A percentile compares a stretch with the other conserved stretches of the same genome.
These are phyloP conservation scores for Oryza coarctata DNA, from an alignment of 176 grass and related monocot species.

Conservation along the genomic window DNA sequence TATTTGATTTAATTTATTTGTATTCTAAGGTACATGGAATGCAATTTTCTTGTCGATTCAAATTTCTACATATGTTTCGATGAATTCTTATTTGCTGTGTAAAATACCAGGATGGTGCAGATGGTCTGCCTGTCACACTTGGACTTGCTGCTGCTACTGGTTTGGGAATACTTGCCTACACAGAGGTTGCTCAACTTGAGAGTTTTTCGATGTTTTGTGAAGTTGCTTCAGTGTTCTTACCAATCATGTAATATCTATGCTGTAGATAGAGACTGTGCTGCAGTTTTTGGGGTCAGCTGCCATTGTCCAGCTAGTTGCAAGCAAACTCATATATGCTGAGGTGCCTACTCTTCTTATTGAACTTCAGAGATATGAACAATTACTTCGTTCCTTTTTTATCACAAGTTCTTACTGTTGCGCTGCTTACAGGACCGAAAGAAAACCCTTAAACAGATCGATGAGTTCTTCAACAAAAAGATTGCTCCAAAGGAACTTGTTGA, in stretches of 20 bases:
- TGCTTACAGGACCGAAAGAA: constrained; percentile 67
- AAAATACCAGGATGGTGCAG: constrained; percentile 55
- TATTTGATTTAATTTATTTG: not conserved
- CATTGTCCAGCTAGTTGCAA: constrained; percentile 70
- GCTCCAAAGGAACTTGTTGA: constrained; percentile 94
- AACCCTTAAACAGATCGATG: constrained; percentile 74
- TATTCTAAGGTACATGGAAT: not conserved
- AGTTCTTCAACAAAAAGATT: constrained; percentile 93
- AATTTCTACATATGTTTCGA: not conserved
- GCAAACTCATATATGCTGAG: constrained; percentile 74
- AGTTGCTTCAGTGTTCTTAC: constrained; percentile 14
- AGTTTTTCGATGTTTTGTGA: not conserved
- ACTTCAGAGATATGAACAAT: not conserved
- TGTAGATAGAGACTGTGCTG: constrained; percentile 94
- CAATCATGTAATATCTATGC: constrained; percentile 8
- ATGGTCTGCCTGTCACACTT: constrained; percentile 75
- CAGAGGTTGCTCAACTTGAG: constrained; percentile 54
- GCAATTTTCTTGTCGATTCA: not conserved
- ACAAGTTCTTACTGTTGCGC: constrained; percentile 16
- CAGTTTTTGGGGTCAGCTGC: constrained; percentile 92
- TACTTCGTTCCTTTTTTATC: not conserved
- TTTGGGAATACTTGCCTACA: constrained; percentile 72
- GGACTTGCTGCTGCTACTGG: constrained; percentile 86
- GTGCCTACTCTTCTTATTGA: constrained; percentile 40
- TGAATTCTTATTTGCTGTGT: constrained; percentile 20